phyloP scores from a whole-genome alignment of 176 grass and related monocot genomes.

The Lolium rigidum region DNA sequence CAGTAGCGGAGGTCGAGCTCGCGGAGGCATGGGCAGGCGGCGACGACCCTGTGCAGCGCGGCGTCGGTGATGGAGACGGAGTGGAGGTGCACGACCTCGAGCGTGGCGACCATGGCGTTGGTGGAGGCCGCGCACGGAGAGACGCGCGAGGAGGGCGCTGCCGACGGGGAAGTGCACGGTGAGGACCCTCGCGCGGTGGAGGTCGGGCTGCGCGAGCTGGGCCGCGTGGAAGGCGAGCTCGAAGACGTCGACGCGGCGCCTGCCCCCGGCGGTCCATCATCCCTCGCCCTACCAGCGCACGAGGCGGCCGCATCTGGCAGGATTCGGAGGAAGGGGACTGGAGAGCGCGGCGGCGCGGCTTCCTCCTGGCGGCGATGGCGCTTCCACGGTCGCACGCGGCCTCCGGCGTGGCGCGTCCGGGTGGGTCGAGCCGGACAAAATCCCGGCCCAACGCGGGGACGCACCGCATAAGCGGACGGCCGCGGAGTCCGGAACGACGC shows the following conservation, averaged over 20 bases:
- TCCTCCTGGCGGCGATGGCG: too few species aligned
- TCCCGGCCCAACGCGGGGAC: too few species aligned
- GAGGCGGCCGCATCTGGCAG: slow-evolving; percentile 43
- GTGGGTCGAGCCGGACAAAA: too few species aligned
- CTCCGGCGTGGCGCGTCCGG: too few species aligned
- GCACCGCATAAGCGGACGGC: too few species aligned
- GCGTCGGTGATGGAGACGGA: slow-evolving; percentile 63
- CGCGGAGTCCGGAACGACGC: too few species aligned
- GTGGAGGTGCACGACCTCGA: slow-evolving; percentile 74
- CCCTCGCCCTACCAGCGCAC: too few species aligned
- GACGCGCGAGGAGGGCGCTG: slow-evolving; percentile 55
- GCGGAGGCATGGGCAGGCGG: slow-evolving; percentile 65
- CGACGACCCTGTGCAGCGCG: slow-evolving; percentile 61
- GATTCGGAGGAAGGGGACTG: background rate
- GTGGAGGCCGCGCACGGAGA: slow-evolving; percentile 60
- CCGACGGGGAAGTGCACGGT: slow-evolving; percentile 66
- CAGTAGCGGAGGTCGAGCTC: slow-evolving; percentile 71
- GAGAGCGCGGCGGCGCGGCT: too few species aligned
- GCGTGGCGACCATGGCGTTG: slow-evolving; percentile 55
- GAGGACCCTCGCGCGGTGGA: slow-evolving; percentile 40
- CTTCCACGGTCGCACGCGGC: too few species aligned
- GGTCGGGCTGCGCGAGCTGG: slow-evolving; percentile 52
- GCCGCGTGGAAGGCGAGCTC: slow-evolving; percentile 57
- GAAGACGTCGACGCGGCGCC: slow-evolving; percentile 61
- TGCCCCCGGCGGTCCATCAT: slow-evolving; percentile 36